phyloP scores from a whole-genome alignment of 225 moss, liverwort and hornwort genomes.

The Polytrichum formosum region DNA sequence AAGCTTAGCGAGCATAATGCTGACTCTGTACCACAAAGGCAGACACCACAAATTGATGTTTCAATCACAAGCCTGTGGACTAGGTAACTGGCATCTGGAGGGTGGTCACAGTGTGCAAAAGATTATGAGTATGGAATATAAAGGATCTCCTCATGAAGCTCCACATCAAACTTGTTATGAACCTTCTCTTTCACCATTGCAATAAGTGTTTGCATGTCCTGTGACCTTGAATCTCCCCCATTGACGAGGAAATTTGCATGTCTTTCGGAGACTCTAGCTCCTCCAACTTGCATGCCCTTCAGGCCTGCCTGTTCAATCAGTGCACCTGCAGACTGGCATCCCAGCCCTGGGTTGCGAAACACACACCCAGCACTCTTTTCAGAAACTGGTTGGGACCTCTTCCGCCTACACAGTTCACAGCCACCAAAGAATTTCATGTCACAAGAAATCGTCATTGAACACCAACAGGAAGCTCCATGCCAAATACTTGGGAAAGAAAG shows the following conservation, averaged over 20 bases:
- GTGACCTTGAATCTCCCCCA: conserved; percentile 59
- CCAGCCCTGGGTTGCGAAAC: conserved; percentile 78
- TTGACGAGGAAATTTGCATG: conserved; percentile 88
- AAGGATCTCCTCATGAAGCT: conserved; percentile 66
- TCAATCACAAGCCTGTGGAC: too few relatives aligned
- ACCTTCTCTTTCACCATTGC: conserved; percentile 61
- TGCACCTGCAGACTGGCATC: conserved; percentile 71
- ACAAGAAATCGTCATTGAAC: background rate
- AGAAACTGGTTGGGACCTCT: conserved; percentile 70
- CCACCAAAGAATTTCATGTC: background rate
- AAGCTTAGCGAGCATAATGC: too few relatives aligned
- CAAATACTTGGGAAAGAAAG: background rate
- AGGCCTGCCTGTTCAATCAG: conserved; percentile 82
- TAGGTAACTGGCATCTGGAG: too few relatives aligned
- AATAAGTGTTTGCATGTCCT: conserved; percentile 72
- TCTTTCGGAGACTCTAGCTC: conserved; percentile 57
- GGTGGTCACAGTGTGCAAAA: too few relatives aligned
- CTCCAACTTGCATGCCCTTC: conserved; percentile 61
- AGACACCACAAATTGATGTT: too few relatives aligned
- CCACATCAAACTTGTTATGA: conserved; percentile 39
- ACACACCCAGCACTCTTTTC: conserved; percentile 84
- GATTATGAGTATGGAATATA: conserved; percentile 37
- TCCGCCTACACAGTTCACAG: conserved; percentile 44
- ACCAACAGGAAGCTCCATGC: background rate
- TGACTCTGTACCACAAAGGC: too few relatives aligned